Evolutionary conservation across 371 early-diverging fungal genomes (phyloP).

Genomic region (Mortierella sp.): DNA sequence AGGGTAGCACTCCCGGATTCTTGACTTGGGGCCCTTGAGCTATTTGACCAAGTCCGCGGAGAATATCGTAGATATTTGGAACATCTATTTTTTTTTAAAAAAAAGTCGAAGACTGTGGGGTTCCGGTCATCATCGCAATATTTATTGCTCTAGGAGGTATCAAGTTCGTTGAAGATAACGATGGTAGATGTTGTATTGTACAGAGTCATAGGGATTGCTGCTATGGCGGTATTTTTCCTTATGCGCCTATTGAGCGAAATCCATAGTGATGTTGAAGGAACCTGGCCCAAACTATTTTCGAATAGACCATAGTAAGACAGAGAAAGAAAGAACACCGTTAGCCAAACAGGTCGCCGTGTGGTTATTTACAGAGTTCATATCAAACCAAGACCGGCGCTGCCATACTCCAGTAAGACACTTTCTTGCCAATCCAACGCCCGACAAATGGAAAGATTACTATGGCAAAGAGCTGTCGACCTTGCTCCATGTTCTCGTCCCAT

Average conservation of each 20-base stretch:
- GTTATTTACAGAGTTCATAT: background rate
- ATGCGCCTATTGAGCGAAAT: slow-evolving; percentile 41
- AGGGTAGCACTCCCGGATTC: slow-evolving; percentile 2
- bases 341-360: background rate
- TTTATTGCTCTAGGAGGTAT: no score
- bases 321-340: background rate
- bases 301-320: background rate
- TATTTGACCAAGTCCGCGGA: no score
- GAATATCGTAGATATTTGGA: no score
- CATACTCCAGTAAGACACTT: slow-evolving; percentile 68
- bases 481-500: slow-evolving; percentile 74
- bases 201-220: background rate
- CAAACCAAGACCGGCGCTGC: background rate
- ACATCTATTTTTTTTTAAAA: no score
- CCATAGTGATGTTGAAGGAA: slow-evolving; percentile 48
- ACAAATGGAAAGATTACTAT: slow-evolving; percentile 69
- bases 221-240: background rate
- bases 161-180: background rate
- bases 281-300: slow-evolving; percentile 30
- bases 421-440: slow-evolving; percentile 71
- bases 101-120: no score
- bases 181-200: background rate
- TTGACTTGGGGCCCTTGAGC: no score
- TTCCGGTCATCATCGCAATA: no score
- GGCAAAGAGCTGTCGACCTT: slow-evolving; percentile 64